Evolutionary conservation across 1,284 basidiomycete genomes (phyloP), one percentile per base, ranked within the genome.

Genomic region (Irpex sp.): DNA sequence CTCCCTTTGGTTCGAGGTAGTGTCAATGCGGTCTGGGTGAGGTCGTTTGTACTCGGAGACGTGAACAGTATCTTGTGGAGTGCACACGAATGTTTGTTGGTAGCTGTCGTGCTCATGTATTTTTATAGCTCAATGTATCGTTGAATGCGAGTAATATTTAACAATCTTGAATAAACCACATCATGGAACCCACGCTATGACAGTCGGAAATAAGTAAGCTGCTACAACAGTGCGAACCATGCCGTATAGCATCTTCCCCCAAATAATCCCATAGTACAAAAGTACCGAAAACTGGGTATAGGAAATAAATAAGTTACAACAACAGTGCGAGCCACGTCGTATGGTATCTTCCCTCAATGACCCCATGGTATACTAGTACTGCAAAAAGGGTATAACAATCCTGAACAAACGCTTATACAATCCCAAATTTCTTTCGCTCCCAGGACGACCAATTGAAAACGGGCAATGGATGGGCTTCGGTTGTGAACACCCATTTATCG

Each of bases 401-500:
- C 5, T 33, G 3, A 33, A 33, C 6, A 46, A 46, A 13, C 1
- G 11, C 11, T 31, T 19, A 51, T 2, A 11, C 17, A 13, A 51
- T 51, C 50, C 50, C 50, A 31, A 51, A 51, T 17, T 51, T 51
- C 50, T 19, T 51, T 9, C 19, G 50, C 69, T 75, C 72, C 65
- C 68, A 73, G 3, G 59, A 58, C 17, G 80, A 82, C 89, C 87
- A 92, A 59, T 82, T 71, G 68, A 92, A 91, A n/a, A 90, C 78
- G 4, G 90, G 91, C 6, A 93, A 75, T 1, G 89, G 86, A 69
- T 93, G 90, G 9, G 89, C 90, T 75, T 93, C 93, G 1, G 93
- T 95, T 71, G 93, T 94, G 72, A 94, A 89, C 21, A 93, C 90
- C 84, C 88, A 93, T 68, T 84, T 76, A 66, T 90, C 85, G 37